Conservation (phyloP, 2,329 filamentous ascomycete genomes). For the Botrytis aclada region DNA sequence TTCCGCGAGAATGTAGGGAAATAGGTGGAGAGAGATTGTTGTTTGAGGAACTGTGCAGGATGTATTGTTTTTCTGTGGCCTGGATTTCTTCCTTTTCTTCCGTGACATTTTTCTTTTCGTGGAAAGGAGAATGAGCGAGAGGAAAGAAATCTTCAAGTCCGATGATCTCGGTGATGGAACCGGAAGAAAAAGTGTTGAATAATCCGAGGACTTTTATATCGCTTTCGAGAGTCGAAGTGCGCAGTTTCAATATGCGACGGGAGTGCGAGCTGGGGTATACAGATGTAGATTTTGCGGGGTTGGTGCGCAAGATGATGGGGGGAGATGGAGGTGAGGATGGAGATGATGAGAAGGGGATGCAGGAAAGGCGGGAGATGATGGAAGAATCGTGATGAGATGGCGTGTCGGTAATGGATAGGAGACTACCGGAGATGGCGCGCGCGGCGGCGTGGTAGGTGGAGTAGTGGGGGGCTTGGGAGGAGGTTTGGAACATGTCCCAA, state of each 20-base stretch:
- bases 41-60: background rate
- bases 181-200: background rate
- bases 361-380: constrained; percentile 3
- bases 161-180: background rate
- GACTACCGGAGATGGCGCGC: constrained; percentile 21
- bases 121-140: background rate
- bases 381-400: constrained; percentile 17
- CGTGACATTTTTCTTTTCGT: background rate
- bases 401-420: constrained; percentile 24
- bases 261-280: constrained; percentile 20
- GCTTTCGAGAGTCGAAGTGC: constrained; percentile 17
- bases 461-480: constrained; percentile 9
- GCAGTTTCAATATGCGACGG: constrained; percentile 16
- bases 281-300: constrained; percentile 18
- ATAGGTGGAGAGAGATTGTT: background rate
- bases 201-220: constrained; percentile 16
- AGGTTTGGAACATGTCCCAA: constrained; percentile 25
- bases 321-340: background rate
- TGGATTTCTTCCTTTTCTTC: background rate
- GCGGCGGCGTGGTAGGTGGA: constrained; percentile 22
- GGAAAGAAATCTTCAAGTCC: background rate
- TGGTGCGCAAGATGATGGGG: constrained; percentile 5
- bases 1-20: too few relatives aligned
- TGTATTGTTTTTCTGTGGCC: background rate
- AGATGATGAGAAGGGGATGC: background rate